Percentiles rank a stretch among this genome's conserved stretches.
These are phyloP conservation scores for Urochloa ruziziensis DNA, from an alignment of 176 grass and related monocot species.

Conservation along the genomic window DNA sequence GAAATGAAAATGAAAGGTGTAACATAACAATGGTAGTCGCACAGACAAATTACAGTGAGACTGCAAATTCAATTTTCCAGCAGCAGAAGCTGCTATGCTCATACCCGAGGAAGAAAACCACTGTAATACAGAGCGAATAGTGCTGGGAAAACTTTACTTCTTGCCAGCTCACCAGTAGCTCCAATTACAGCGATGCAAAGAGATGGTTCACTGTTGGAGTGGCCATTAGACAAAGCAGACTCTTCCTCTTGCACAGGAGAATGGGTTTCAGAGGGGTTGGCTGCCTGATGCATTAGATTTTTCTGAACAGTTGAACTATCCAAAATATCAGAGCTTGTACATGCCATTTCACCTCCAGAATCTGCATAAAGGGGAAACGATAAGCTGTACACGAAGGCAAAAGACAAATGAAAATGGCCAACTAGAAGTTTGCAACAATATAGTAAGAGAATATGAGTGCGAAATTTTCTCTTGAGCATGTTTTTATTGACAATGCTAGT, in stretches of 20 bases:
- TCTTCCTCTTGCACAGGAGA: conserved; percentile 21
- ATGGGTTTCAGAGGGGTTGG: conserved; percentile 10
- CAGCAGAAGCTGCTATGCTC: conserved; percentile 1
- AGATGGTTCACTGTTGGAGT: conserved; percentile 32
- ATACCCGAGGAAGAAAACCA: conserved; percentile 81
- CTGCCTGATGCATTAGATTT: background rate
- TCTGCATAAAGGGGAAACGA: conserved; percentile 29
- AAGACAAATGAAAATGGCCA: conserved; percentile 10
- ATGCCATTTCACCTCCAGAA: conserved; percentile 50
- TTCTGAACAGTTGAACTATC: conserved; percentile 37
- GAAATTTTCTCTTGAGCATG: background rate
- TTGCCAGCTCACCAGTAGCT: conserved; percentile 88
- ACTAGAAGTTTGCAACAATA: background rate
- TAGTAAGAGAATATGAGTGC: background rate
- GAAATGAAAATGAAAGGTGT: conserved; percentile 18
- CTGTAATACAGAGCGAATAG: conserved; percentile 89
- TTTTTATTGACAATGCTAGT: background rate
- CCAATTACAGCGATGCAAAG: conserved; percentile 94
- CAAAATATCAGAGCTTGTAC: conserved; percentile 31
- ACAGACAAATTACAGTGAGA: background rate
- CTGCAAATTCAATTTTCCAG: background rate
- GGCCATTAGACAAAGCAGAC: conserved; percentile 5
- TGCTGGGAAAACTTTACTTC: conserved; percentile 87
- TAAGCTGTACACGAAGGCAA: conserved; percentile 4
- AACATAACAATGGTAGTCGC: background rate